phyloP scores from a whole-genome alignment of 345 rosid genomes.

The Erucastrum elatum region DNA sequence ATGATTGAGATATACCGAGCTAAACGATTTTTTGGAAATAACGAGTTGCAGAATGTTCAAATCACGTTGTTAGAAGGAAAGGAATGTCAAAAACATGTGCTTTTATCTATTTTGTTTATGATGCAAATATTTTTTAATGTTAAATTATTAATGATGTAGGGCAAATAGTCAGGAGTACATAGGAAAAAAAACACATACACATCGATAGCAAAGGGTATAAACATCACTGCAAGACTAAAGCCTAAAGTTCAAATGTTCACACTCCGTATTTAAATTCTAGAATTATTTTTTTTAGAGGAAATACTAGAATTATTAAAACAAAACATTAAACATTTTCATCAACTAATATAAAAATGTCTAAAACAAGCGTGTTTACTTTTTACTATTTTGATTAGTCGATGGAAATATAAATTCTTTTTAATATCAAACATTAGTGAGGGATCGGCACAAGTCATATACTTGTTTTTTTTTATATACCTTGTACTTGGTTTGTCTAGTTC shows the following conservation, averaged over 20 bases:
- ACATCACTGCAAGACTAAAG: not conserved
- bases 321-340: not conserved
- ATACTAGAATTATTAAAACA: not conserved
- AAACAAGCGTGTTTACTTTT: not conserved
- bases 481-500: too few relatives aligned
- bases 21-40: not conserved
- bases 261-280: not conserved
- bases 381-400: not conserved
- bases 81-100: not conserved
- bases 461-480: too few relatives aligned
- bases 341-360: not conserved
- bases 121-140: not conserved
- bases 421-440: not conserved
- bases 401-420: not conserved
- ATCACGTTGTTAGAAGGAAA: not conserved
- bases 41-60: not conserved
- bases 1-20: not conserved
- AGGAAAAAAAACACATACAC: not conserved
- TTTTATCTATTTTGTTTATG: not conserved
- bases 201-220: not conserved
- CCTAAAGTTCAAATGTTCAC: conserved; percentile 14
- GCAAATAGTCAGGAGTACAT: not conserved
- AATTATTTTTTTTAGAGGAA: not conserved
- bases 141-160: not conserved
- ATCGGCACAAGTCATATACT: too few relatives aligned